Base-by-base conservation (phyloP, 2,329 filamentous ascomycete genomes). In the Xylariaceae sp. region DNA sequence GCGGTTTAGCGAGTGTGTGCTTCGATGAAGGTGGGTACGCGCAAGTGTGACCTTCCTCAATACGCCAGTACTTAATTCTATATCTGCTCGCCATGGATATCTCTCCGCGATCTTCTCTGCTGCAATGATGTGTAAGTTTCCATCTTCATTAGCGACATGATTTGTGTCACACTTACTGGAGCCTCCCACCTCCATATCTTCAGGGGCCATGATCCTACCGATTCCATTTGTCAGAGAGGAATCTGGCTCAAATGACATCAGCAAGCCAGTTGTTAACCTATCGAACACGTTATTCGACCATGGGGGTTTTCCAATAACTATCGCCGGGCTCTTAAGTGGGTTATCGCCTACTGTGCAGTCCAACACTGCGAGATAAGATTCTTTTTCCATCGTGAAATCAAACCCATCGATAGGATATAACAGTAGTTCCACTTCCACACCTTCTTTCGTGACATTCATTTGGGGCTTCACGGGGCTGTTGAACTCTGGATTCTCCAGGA, bases 331-430 rank as follows among this genome's bases (percentile, higher is more conserved):
- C 2, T 16, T 29, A 20, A 45, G 32, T 7, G 42, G 27, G 20
- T 40, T 32, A 19, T 46, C n/a, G n/a, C 40, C 44, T 2, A 37
- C 11, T 14, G 34, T 42, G 34, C 42, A 45, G 22, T 48, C 34
- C 10, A 42, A 38, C 23, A 44, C 10, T 10, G 19, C 45, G 2
- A 40, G 2, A 16, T 37, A 41, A 19, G 12, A n/a, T 11, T 20
- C 37, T 10, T 40, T 20, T 8, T 11, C 8, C 6, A 23, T 40
- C 8, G 5, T 29, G 21, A 23, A 12, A n/a, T 11, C 19, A 6
- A 32, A 33, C 17, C 23, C n/a, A n/a, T n/a, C n/a, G n/a, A n/a
- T n/a, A n/a, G n/a, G 22, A 16, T 16, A 32, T 14, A 45, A n/a
- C 20, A 39, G 19, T 19, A 49, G 2, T 11, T 47, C 37, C 36